These are phyloP conservation scores for Lecanicillium sp. DNA, from an alignment of 2,329 filamentous ascomycete species.

Conservation along the genomic window DNA sequence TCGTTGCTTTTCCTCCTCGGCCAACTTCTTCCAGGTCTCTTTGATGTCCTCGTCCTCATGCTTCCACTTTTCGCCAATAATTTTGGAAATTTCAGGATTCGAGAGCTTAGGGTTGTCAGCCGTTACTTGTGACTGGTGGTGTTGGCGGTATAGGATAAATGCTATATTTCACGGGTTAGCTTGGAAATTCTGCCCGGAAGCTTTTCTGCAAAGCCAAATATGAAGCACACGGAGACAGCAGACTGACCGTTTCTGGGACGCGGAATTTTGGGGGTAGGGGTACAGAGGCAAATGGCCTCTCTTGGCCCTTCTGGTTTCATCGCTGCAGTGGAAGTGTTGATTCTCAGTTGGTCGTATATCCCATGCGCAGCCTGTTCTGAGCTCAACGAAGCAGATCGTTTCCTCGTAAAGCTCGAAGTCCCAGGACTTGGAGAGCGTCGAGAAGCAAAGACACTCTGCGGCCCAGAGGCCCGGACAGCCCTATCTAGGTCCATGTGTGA, in stretches of 20 bases:
- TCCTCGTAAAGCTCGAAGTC: constrained; percentile 19
- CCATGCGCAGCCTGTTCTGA: constrained; percentile 33
- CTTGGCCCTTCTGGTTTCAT: constrained; percentile 22
- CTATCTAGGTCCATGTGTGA: constrained; percentile 14
- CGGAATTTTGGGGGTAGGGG: constrained; percentile 48
- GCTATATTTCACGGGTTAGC: constrained; percentile 42
- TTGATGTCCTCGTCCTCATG: constrained; percentile 66
- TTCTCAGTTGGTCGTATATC: constrained; percentile 20
- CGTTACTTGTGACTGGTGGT: constrained; percentile 77
- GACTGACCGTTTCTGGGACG: constrained; percentile 50
- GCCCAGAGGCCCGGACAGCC: constrained; percentile 11
- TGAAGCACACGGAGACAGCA: background rate
- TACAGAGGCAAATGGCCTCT: constrained; percentile 47
- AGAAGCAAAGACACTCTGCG: constrained; percentile 8
- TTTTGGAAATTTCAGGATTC: constrained; percentile 95
- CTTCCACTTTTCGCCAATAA: constrained; percentile 90
- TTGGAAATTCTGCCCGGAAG: too few species aligned
- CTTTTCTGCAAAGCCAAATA: too few species aligned
- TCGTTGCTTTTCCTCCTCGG: constrained; percentile 85
- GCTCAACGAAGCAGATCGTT: constrained; percentile 38
- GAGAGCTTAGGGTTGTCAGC: constrained; percentile 78
- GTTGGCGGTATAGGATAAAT: constrained; percentile 95
- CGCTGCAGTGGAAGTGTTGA: constrained; percentile 17
- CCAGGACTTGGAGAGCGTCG: constrained; percentile 9
- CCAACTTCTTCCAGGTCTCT: constrained; percentile 78